Evolutionary conservation across 768 basidiomycete species (phyloP).

Genomic region (Leucocoprinus leucothites): DNA sequence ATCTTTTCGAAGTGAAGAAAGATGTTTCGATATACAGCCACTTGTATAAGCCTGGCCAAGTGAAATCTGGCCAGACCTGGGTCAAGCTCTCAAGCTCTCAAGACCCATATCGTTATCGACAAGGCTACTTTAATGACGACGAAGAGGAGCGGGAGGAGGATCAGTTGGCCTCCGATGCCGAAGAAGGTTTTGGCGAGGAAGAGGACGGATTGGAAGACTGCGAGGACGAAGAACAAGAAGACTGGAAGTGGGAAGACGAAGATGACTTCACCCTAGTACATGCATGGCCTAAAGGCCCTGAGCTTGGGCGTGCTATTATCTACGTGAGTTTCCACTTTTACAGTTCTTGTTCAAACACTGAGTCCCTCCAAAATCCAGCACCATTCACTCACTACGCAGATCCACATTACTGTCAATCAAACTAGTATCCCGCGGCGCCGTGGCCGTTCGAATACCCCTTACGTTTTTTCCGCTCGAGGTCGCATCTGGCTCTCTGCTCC

Average conservation of each 20-base stretch:
- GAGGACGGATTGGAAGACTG: constrained; percentile 24
- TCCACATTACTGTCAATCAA: constrained; percentile 66
- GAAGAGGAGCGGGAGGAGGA: constrained; percentile 31
- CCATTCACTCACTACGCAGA: constrained; percentile 45
- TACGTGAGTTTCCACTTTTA: constrained; percentile 46
- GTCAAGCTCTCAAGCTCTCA: constrained; percentile 49
- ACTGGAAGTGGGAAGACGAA: constrained; percentile 69
- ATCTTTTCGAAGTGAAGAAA: constrained; percentile 61
- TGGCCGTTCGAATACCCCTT: constrained; percentile 59
- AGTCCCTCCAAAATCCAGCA: constrained; percentile 32
- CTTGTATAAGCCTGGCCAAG: constrained; percentile 46
- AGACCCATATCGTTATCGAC: constrained; percentile 48
- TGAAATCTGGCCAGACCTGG: constrained; percentile 46
- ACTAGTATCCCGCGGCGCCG: constrained; percentile 47
- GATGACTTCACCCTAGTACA: constrained; percentile 60
- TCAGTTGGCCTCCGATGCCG: constrained; percentile 31
- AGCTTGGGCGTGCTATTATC: constrained; percentile 46
- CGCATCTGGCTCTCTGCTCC: constrained; percentile 33
- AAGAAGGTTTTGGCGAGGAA: constrained; percentile 24
- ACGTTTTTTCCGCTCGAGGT: constrained; percentile 54
- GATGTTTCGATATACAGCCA: constrained; percentile 37
- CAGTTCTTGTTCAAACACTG: neutral
- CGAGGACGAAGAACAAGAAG: constrained; percentile 30
- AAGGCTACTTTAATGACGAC: constrained; percentile 27
- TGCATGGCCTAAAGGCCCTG: constrained; percentile 52